Conservation (phyloP, 495 filamentous ascomycete species). For the Podospora conica region DNA sequence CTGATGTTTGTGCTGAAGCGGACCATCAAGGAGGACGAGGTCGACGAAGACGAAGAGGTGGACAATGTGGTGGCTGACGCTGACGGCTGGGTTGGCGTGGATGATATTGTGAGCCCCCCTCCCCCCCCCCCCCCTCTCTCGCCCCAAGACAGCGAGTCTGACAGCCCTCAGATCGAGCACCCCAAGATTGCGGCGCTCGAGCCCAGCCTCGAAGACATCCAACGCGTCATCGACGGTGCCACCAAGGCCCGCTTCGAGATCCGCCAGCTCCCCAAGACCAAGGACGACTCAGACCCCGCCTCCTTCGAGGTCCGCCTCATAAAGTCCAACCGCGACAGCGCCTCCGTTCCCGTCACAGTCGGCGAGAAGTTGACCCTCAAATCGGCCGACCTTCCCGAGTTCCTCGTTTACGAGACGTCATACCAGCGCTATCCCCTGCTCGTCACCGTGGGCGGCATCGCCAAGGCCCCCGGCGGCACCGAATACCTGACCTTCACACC, state of each 20-base stretch:
- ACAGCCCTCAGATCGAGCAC: constrained; percentile 28
- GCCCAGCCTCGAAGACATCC: constrained; percentile 32
- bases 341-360: constrained; percentile 17
- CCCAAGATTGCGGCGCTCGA: constrained; percentile 27
- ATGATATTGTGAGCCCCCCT: constrained; percentile 32
- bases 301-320: constrained; percentile 30
- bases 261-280: constrained; percentile 15
- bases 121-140: not conserved
- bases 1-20: constrained; percentile 39
- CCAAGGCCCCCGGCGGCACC: constrained; percentile 26
- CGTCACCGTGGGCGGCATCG: constrained; percentile 26
- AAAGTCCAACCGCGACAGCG: constrained; percentile 12
- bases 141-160: not conserved
- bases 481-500: constrained; percentile 25
- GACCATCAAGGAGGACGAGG: constrained; percentile 30
- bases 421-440: constrained; percentile 34
- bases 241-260: constrained; percentile 31
- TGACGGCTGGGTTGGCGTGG: constrained; percentile 38
- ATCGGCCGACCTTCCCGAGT: constrained; percentile 27
- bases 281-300: constrained; percentile 15
- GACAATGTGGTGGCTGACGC: constrained; percentile 35
- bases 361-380: constrained; percentile 26
- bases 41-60: constrained; percentile 31
- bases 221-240: constrained; percentile 27
- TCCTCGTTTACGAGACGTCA: constrained; percentile 34